These are phyloP conservation scores for Calonectria henricotiae DNA, from an alignment of 2,329 filamentous ascomycete genomes.

Conservation along the genomic window DNA sequence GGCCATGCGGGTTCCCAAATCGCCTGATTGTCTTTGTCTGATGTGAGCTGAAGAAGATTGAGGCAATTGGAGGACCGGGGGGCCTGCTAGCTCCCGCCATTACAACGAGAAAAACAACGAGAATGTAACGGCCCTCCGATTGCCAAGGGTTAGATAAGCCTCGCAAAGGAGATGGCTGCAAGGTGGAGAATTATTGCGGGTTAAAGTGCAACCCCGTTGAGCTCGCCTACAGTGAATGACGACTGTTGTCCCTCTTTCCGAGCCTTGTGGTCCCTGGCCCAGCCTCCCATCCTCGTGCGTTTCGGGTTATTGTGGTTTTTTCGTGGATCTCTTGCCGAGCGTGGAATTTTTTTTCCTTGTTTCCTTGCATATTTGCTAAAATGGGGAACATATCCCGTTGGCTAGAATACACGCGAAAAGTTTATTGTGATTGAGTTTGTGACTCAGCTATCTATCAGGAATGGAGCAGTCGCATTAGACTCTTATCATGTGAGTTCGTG, in stretches of 20 bases:
- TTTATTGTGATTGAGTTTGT: conserved; percentile 38
- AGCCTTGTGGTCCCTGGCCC: conserved; percentile 42
- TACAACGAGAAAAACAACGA: conserved; percentile 37
- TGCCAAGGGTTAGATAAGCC: conserved; percentile 48
- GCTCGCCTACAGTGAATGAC: conserved; percentile 32
- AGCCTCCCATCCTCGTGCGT: conserved; percentile 39
- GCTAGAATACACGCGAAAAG: conserved; percentile 38
- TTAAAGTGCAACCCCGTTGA: conserved; percentile 37
- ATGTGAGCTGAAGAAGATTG: conserved; percentile 37
- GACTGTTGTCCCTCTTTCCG: conserved; percentile 26
- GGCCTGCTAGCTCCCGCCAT: conserved; percentile 44
- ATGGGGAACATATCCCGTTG: conserved; percentile 44
- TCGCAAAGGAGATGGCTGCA: conserved; percentile 38
- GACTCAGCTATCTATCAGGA: conserved; percentile 46
- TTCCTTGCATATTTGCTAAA: conserved; percentile 28
- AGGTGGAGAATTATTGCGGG: conserved; percentile 39
- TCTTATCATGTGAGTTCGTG: conserved; percentile 52
- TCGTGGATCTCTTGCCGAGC: conserved; percentile 13
- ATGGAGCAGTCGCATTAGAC: conserved; percentile 51
- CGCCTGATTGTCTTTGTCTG: conserved; percentile 34
- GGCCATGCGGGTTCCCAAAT: conserved; percentile 31
- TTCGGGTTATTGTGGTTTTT: neutral
- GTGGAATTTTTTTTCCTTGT: conserved; percentile 24
- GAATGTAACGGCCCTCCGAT: conserved; percentile 39
- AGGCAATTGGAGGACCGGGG: conserved; percentile 48